Percentiles rank a stretch among this genome's conserved stretches.
Conservation (phyloP, 106 monocot species). For the Agapanthus africanus region DNA sequence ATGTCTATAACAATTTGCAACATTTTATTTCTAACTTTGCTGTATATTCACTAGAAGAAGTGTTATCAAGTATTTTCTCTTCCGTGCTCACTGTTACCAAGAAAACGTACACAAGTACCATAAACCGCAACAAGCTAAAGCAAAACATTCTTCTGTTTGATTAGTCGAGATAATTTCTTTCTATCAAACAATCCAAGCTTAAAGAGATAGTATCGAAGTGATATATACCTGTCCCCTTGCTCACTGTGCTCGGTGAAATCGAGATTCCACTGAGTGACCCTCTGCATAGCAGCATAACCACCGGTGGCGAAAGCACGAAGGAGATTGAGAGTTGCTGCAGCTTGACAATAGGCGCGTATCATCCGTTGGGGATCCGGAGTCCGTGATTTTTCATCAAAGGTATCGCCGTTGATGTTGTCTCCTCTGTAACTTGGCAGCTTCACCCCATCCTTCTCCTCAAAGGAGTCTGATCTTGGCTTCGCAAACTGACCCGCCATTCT, state of each 20-base stretch:
- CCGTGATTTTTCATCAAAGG: constrained; percentile 17
- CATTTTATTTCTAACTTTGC: no score
- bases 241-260: constrained; percentile 70
- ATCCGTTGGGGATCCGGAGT: constrained; percentile 14
- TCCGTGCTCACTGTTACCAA: no score
- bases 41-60: no score
- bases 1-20: no score
- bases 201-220: background rate
- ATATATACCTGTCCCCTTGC: constrained; percentile 53
- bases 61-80: no score
- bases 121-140: no score
- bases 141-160: no score
- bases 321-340: constrained; percentile 37
- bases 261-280: constrained; percentile 72
- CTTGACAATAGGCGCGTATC: constrained; percentile 14
- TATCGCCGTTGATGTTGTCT: constrained; percentile 17
- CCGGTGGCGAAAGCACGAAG: constrained; percentile 44
- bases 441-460: constrained; percentile 19
- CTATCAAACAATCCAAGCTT: no score
- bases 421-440: constrained; percentile 18
- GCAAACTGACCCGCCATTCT: constrained; percentile 27
- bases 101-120: no score
- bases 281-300: constrained; percentile 64
- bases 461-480: constrained; percentile 18
- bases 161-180: no score